phyloP scores from a whole-genome alignment of 768 basidiomycete genomes.

The Dacryopinax spathularia region DNA sequence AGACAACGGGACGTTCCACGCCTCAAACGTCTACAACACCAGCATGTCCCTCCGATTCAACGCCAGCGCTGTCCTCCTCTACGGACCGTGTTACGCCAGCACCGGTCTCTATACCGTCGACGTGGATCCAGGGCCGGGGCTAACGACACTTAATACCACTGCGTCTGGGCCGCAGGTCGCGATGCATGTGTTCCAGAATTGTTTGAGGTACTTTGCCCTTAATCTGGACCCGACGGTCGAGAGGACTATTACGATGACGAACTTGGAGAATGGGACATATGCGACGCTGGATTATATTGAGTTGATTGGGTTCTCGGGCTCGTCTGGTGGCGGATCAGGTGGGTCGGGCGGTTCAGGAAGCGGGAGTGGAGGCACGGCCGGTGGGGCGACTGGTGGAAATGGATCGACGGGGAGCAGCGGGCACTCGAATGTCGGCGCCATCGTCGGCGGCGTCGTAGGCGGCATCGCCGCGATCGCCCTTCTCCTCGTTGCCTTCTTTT shows the following conservation, averaged over 20 bases:
- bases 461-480: not conserved
- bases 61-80: conserved; percentile 1
- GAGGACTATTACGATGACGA: not conserved
- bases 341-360: not conserved
- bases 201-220: not conserved
- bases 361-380: too few species aligned
- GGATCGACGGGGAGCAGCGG: not conserved
- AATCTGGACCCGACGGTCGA: not conserved
- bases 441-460: not conserved
- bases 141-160: not conserved
- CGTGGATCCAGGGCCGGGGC: not conserved
- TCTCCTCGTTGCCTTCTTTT: not conserved
- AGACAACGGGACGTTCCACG: not conserved
- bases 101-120: not conserved
- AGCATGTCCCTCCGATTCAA: not conserved
- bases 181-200: not conserved
- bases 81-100: not conserved
- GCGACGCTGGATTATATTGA: conserved; percentile 1
- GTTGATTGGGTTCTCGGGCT: not conserved
- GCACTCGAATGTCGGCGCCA: not conserved
- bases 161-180: not conserved
- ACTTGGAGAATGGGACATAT: conserved; percentile 1
- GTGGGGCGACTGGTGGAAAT: not conserved
- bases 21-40: not conserved
- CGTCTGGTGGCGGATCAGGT: too few species aligned